phyloP scores from a whole-genome alignment of 805 yeast genomes.

The Blastobotrys parvus region DNA sequence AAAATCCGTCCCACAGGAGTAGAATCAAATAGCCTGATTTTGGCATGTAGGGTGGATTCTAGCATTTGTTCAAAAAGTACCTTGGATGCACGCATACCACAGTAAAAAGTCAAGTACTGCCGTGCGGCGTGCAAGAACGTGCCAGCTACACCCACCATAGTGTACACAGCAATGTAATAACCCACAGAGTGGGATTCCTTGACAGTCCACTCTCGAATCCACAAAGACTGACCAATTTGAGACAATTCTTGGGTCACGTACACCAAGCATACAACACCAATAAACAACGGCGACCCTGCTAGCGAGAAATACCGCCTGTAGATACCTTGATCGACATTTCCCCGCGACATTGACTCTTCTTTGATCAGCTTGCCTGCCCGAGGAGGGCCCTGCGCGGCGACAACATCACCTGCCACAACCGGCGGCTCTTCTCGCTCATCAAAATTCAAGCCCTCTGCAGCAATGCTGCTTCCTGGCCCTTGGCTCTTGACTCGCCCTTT shows the following conservation, averaged over 20 bases:
- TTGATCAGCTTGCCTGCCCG: too few relatives aligned
- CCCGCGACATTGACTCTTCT: too few relatives aligned
- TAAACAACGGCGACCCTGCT: constrained; percentile 54
- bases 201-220: constrained; percentile 78
- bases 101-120: constrained; percentile 21
- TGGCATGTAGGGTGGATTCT: constrained; percentile 62
- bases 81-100: constrained; percentile 35
- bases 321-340: constrained; percentile 67
- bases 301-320: constrained; percentile 57
- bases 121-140: constrained; percentile 39
- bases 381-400: constrained; percentile 26
- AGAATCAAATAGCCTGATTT: constrained; percentile 80
- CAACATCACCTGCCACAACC: too few relatives aligned
- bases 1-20: constrained; percentile 94
- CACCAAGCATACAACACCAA: constrained; percentile 38
- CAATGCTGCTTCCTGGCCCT: constrained; percentile 47
- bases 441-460: too few relatives aligned
- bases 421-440: too few relatives aligned
- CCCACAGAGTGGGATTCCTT: constrained; percentile 36
- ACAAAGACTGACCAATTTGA: constrained; percentile 71
- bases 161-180: constrained; percentile 57
- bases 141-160: constrained; percentile 49
- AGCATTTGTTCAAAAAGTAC: constrained; percentile 44
- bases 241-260: constrained; percentile 50
- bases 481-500: constrained; percentile 64